Conservation (phyloP, 495 filamentous ascomycete genomes). For the Filosporella fistucella region DNA sequence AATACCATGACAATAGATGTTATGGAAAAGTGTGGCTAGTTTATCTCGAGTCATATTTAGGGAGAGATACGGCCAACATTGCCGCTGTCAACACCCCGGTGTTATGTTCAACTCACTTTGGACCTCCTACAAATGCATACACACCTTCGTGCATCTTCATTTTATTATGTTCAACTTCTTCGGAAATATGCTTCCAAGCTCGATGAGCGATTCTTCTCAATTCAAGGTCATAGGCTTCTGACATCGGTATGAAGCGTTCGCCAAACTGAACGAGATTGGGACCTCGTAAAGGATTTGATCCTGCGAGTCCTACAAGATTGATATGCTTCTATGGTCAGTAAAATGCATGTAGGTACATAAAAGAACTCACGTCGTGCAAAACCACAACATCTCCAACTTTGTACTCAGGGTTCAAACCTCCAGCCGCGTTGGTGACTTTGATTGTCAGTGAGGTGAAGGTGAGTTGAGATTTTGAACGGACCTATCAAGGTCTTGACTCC, state of each 20-base stretch:
- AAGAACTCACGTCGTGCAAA: slow-evolving; percentile 57
- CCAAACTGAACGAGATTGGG: slow-evolving; percentile 67
- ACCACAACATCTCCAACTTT: slow-evolving; percentile 69
- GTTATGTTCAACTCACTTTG: slow-evolving; percentile 41
- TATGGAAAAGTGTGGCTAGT: no score
- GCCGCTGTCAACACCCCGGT: no score
- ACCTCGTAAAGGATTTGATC: slow-evolving; percentile 66
- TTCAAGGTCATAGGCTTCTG: slow-evolving; percentile 71
- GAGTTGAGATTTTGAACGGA: slow-evolving; percentile 27
- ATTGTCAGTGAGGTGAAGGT: slow-evolving; percentile 15
- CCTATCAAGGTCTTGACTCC: slow-evolving; percentile 62
- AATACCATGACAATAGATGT: no score
- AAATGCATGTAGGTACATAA: not conserved
- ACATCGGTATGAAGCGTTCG: slow-evolving; percentile 65
- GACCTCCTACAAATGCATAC: slow-evolving; percentile 71
- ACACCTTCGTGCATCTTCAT: slow-evolving; percentile 63
- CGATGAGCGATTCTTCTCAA: slow-evolving; percentile 57
- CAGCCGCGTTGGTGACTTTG: slow-evolving; percentile 72
- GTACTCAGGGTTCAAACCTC: slow-evolving; percentile 65
- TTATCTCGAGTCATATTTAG: no score
- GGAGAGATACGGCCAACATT: no score
- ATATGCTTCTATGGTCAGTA: slow-evolving; percentile 52
- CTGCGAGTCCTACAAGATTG: slow-evolving; percentile 67
- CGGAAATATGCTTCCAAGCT: slow-evolving; percentile 48
- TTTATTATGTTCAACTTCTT: slow-evolving; percentile 13